Base-by-base conservation (phyloP, 305 asterid genomes). In the Rubia occidens region DNA sequence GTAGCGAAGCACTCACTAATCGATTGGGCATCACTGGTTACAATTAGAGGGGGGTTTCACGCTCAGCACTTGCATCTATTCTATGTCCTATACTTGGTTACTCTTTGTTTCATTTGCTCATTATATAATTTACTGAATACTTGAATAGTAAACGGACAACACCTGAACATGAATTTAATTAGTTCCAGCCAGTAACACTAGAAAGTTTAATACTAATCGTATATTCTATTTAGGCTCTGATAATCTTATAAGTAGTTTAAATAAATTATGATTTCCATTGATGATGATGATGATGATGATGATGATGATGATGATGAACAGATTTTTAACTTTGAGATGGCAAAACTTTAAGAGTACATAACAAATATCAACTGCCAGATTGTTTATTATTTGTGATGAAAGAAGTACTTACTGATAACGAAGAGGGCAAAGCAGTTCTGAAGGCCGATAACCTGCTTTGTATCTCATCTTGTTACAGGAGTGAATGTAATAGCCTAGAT, bases 401-500 rank as follows among this genome's bases (percentile, higher is more conserved):
- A 49, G 49, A 74, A 11, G 44, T 76, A 86, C 97, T 94, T 85
- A 94, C 99, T 82, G 76, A 77, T 81, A 88, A 42, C 94, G 96
- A 71, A 86, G 95, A 70, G 99, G 97, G 80, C 99, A 91, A 67
- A 94, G 96, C 71, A 94, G 96, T 86, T 94, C 96, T 64, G 99
- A 91, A 62, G 99, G 99, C 39, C 79, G 86, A 77, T 90, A 89
- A 29, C 94, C 90, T 66, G 96, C 96, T 84, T 91, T 94, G 82
- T 94, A 94, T 81, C 96, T 91, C 99, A 94, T 94, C 83, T 91
- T 94, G 78, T 78, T 82, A 85, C 99, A 91, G 68, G 96, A 89
- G 82, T 94, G 99, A 80, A 89, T 89, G 87, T 94, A 94, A 76
- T 89, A 94, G 63, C 99, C 99, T 70, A 94, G 97, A 85, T 94